Evolutionary conservation across 1,284 basidiomycete species (phyloP).

Genomic region (Melampsora larici-populina): DNA sequence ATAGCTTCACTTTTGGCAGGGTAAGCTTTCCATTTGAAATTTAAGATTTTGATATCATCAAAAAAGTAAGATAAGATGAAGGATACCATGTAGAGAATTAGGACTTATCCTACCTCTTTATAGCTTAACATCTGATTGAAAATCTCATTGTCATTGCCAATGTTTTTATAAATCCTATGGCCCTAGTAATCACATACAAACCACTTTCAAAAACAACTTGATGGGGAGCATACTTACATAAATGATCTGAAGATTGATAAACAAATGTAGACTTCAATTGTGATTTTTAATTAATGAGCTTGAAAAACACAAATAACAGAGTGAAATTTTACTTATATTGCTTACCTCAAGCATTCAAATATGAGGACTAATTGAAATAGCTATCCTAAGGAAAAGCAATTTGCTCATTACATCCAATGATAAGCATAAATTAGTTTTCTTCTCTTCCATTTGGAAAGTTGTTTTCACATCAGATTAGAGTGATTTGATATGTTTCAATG

Average conservation of each 20-base stretch:
- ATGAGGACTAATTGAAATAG: constrained; percentile 80
- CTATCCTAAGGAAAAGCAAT: constrained; percentile 75
- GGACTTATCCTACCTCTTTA: constrained; percentile 32
- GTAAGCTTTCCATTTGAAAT: constrained; percentile 39
- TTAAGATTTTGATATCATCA: no score
- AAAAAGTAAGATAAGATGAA: background rate
- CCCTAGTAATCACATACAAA: constrained; percentile 98
- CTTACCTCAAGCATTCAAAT: constrained; percentile 90
- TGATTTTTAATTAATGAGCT: background rate
- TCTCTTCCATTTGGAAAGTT: constrained; percentile 79
- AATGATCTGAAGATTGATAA: constrained; percentile 66
- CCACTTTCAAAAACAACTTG: constrained; percentile 78
- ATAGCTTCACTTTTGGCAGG: background rate
- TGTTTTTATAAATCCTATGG: constrained; percentile 81
- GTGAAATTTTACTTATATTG: background rate
- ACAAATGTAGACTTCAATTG: background rate
- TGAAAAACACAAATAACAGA: background rate
- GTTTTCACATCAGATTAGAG: constrained; percentile 35
- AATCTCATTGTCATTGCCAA: constrained; percentile 1
- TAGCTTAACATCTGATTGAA: constrained; percentile 23
- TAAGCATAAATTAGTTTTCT: constrained; percentile 87
- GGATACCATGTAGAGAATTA: background rate
- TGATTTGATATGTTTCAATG: background rate
- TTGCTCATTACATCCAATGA: constrained; percentile 89
- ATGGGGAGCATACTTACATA: constrained; percentile 85